phyloP scores from a whole-genome alignment of 2,329 filamentous ascomycete species.

The Neophaeococcomyces mojaviensis region DNA sequence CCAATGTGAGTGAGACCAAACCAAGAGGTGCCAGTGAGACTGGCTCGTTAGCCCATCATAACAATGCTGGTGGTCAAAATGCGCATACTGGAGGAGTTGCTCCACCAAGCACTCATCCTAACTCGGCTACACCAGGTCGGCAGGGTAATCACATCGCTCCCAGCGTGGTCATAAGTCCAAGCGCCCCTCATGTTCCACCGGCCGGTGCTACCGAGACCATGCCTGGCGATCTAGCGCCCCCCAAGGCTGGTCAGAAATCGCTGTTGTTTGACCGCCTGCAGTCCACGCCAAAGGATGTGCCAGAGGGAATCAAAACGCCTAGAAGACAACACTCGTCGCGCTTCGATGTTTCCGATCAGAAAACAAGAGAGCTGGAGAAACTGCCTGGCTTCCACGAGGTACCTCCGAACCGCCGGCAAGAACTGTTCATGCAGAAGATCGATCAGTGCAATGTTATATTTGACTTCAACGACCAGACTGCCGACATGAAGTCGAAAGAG shows the following conservation, averaged over 20 bases:
- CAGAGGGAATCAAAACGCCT: conserved; percentile 88
- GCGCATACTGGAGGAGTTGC: conserved; percentile 26
- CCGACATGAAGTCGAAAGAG: conserved; percentile 99
- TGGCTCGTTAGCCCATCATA: conserved; percentile 30
- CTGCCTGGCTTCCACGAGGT: conserved; percentile 97
- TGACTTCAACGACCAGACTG: conserved; percentile 96
- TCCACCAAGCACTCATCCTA: conserved; percentile 13
- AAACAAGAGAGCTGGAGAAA: conserved; percentile 85
- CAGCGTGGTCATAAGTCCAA: conserved; percentile 90
- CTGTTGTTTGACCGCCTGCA: conserved; percentile 82
- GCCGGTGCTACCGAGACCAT: conserved; percentile 94
- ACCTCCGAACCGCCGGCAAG: conserved; percentile 84
- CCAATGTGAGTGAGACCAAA: conserved; percentile 74
- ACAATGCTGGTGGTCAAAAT: conserved; percentile 21
- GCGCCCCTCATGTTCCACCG: conserved; percentile 87
- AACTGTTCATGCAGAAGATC: conserved; percentile 99
- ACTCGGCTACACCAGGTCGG: conserved; percentile 53
- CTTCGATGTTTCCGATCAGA: conserved; percentile 93
- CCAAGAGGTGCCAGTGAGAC: conserved; percentile 61
- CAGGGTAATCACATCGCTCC: conserved; percentile 61
- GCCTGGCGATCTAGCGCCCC: conserved; percentile 92
- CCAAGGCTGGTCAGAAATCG: conserved; percentile 84
- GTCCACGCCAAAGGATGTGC: conserved; percentile 90
- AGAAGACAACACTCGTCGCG: conserved; percentile 95
- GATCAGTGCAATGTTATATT: conserved; percentile 99